Conservation (phyloP, 805 yeast genomes). For the Hanseniaspora thailandica region DNA sequence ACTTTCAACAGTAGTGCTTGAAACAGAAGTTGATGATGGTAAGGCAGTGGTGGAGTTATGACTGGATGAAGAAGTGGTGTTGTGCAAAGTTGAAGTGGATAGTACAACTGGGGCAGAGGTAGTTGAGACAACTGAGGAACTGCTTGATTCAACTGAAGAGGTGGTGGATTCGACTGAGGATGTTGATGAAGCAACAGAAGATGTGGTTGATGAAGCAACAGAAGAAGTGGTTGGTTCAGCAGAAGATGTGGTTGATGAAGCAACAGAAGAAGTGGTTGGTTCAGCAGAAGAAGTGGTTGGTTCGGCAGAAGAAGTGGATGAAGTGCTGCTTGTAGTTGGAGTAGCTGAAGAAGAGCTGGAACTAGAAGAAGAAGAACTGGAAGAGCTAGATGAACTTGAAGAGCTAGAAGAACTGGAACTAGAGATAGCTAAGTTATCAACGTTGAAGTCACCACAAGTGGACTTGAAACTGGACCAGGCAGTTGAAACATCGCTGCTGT, state of each 20-base stretch:
- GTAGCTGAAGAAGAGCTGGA: slow-evolving; percentile 21
- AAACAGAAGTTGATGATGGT: slow-evolving; percentile 48
- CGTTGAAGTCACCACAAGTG: slow-evolving; percentile 38
- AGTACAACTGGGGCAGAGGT: slow-evolving; percentile 16
- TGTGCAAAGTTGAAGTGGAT: slow-evolving; percentile 39
- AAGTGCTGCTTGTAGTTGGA: slow-evolving; percentile 18
- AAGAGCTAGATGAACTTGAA: slow-evolving; percentile 27
- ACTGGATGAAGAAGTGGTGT: slow-evolving; percentile 35
- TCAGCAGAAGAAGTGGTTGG: slow-evolving; percentile 18
- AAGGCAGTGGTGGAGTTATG: slow-evolving; percentile 40
- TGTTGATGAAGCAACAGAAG: slow-evolving; percentile 33
- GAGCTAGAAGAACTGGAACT: slow-evolving; percentile 29
- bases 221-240: slow-evolving; percentile 36
- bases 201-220: slow-evolving; percentile 21
- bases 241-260: slow-evolving; percentile 33
- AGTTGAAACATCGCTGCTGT: slow-evolving; percentile 43
- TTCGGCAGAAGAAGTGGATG: slow-evolving; percentile 20
- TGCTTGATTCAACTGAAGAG: slow-evolving; percentile 31
- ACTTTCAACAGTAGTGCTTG: slow-evolving; percentile 27
- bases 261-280: slow-evolving; percentile 17
- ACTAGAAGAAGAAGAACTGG: slow-evolving; percentile 27
- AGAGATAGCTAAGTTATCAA: slow-evolving; percentile 24
- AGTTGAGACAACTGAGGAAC: slow-evolving; percentile 17
- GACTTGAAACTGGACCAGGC: slow-evolving; percentile 51
- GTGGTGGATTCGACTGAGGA: slow-evolving; percentile 21